Base-by-base conservation (phyloP, 163 green algal species). In the Chloromonas sp. region DNA sequence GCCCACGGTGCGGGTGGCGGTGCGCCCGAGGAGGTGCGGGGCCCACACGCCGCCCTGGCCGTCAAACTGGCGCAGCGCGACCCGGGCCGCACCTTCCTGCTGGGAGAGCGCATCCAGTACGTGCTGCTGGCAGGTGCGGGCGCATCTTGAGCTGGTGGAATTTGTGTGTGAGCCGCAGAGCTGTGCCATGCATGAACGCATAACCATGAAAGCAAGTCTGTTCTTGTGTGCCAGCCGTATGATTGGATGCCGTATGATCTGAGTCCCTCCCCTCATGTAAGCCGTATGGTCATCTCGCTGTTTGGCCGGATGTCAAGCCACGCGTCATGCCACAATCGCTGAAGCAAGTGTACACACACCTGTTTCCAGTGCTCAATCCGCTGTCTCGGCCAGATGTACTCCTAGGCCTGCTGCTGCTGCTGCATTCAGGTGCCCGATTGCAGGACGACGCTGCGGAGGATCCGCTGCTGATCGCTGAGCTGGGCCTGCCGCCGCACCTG, bases 101-200 rank as follows among this genome's bases (percentile, higher is more conserved):
- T 98, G 83, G 94, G 93, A 1, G 93, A 98, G 87, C 88, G 95
- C n/a, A 86, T 98, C 78, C 89, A 87, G 3, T 98, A 97, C 61
- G 92, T 98, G 71, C 91, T 98, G 84, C 90, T 97, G 84, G 86
- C 80, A 85, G 87, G 89, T 87, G 66, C 71, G 85, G 59, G 36
- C 36, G 36, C 36, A 36, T 36, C 36, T 36, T 36, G 36, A 36
- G 36, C 36, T 36, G 36, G 36, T 36, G 36, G 36, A 36, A 36
- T 36, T 36, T 81, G 36, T 70, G 60, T 74, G 60, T 74, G 5
- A 36, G 14, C 76, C n/a, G 15, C 13, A 60, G n/a, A 11, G 81
- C 85, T 77, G 85, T 81, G 74, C 58, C 59, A 0, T 61, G 78
- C 15, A 66, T 60, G 60, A 82, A 86, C 71, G 70, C 85, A 78